These are phyloP conservation scores for Monosporozyma yasuniensis DNA, from an alignment of 805 yeast genomes.

Conservation along the genomic window DNA sequence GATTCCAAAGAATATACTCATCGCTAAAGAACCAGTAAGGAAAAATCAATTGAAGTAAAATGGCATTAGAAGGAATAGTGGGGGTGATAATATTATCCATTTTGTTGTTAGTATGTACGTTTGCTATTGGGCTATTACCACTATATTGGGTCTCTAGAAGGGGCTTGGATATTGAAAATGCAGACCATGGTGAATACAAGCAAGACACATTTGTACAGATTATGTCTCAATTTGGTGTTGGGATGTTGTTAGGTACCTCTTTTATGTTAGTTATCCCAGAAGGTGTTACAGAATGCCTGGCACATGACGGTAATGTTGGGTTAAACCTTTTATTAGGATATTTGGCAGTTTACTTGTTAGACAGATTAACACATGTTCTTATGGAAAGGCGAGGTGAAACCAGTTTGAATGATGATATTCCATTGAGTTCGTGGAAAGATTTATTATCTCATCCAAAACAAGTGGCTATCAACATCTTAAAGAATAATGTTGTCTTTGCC, in stretches of 20 bases:
- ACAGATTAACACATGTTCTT: conserved; percentile 27
- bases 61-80: background rate
- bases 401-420: background rate
- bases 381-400: conserved; percentile 4
- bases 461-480: conserved; percentile 27
- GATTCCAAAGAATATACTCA: background rate
- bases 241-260: conserved; percentile 47
- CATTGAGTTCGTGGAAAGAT: conserved; percentile 14
- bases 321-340: conserved; percentile 42
- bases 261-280: conserved; percentile 50
- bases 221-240: conserved; percentile 45
- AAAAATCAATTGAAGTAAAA: background rate
- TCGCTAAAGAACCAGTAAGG: too few species aligned
- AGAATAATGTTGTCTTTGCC: conserved; percentile 47
- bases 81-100: conserved; percentile 9
- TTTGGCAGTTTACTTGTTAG: conserved; percentile 38
- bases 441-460: conserved; percentile 16
- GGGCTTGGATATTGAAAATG: background rate
- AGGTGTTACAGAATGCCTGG: conserved; percentile 38
- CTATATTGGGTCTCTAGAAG: conserved; percentile 11
- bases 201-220: conserved; percentile 21
- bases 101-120: conserved; percentile 19
- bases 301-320: conserved; percentile 35
- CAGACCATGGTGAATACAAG: background rate
- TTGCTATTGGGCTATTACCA: conserved; percentile 25